Conservation (phyloP, 257 asterid genomes). For the Capsicum chinense region DNA sequence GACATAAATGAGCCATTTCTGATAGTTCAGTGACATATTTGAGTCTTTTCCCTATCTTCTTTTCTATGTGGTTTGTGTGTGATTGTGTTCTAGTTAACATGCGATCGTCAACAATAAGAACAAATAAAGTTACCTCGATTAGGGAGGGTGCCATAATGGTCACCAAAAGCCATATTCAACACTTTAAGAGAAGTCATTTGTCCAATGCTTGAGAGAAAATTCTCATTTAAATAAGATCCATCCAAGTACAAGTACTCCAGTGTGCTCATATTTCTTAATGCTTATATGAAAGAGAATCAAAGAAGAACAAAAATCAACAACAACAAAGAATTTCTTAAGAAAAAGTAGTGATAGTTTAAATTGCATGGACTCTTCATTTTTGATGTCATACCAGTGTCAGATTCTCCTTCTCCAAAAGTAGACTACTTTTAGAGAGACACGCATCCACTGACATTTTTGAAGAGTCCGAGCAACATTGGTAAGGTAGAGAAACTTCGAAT, state of each 20-base stretch:
- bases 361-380: too few relatives aligned
- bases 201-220: conserved; percentile 22
- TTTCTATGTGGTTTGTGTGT: too few relatives aligned
- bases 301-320: not conserved
- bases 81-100: too few relatives aligned
- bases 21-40: too few relatives aligned
- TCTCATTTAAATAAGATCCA: not conserved
- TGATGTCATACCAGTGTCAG: too few relatives aligned
- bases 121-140: not conserved
- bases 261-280: conserved; percentile 2
- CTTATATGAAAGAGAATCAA: not conserved
- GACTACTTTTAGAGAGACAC: too few relatives aligned
- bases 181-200: conserved; percentile 34
- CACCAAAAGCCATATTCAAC: conserved; percentile 38
- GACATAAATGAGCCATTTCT: too few relatives aligned
- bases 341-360: not conserved
- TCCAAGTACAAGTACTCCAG: conserved; percentile 2
- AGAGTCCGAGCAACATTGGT: too few relatives aligned
- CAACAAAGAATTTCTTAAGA: not conserved
- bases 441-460: too few relatives aligned
- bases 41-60: not conserved
- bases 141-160: not conserved
- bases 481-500: too few relatives aligned
- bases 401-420: too few relatives aligned
- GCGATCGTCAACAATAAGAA: too few relatives aligned